phyloP scores from a whole-genome alignment of 2,329 filamentous ascomycete species.

The Fusarium sp. region DNA sequence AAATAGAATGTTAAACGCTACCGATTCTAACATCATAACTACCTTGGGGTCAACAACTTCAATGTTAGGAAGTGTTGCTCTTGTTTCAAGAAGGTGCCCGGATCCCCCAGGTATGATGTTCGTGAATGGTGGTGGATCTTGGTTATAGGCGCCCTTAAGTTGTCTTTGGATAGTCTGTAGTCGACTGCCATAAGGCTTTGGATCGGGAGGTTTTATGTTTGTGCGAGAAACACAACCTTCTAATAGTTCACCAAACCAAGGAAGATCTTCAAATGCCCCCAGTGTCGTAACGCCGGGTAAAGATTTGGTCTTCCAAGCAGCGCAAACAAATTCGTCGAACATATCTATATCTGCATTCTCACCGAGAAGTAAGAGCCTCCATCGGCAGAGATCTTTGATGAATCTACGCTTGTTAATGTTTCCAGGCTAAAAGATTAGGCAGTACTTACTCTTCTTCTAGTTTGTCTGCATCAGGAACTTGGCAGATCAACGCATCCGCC shows the following conservation, averaged over 20 bases:
- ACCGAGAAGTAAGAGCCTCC: constrained; percentile 40
- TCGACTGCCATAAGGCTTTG: constrained; percentile 23
- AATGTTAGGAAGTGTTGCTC: neutral
- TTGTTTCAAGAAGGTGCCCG: neutral
- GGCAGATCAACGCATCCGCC: constrained; percentile 39
- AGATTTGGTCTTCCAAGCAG: constrained; percentile 38
- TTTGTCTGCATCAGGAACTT: constrained; percentile 8
- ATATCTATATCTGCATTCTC: constrained; percentile 26
- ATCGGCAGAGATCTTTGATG: constrained; percentile 44
- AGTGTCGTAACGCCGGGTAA: neutral
- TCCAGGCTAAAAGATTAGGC: neutral
- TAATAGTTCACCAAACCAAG: constrained; percentile 41
- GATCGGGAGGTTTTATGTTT: constrained; percentile 3
- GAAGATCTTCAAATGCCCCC: constrained; percentile 12
- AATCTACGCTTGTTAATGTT: constrained; percentile 42
- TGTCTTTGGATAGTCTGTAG: constrained; percentile 33
- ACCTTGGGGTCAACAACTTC: constrained; percentile 33
- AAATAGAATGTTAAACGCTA: constrained; percentile 40
- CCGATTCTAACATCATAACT: constrained; percentile 37
- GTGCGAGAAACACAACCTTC: constrained; percentile 41
- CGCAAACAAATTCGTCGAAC: constrained; percentile 44
- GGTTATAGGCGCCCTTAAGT: constrained; percentile 19
- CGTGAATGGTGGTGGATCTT: neutral
- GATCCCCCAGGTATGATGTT: neutral
- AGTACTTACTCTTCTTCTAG: constrained; percentile 26